phyloP scores from a whole-genome alignment of 495 filamentous ascomycete species.

The Penicillium subrubescens region DNA sequence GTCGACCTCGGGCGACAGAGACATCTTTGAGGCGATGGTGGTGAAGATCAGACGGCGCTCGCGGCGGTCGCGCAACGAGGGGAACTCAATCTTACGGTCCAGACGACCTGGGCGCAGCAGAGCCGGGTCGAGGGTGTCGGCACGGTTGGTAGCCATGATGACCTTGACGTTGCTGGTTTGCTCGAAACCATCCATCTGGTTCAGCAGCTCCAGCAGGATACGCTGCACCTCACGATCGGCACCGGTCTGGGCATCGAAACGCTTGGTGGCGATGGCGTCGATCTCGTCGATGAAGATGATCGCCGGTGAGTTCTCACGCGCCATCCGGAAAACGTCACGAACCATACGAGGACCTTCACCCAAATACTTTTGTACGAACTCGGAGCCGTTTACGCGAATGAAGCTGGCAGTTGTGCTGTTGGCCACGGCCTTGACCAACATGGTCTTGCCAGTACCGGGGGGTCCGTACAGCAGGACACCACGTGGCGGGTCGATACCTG shows the following conservation, averaged over 20 bases:
- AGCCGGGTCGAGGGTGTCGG: constrained; percentile 94
- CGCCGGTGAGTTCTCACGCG: constrained; percentile 92
- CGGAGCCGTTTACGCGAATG: constrained; percentile 96
- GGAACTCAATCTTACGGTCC: constrained; percentile 98
- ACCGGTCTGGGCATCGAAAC: constrained; percentile 97
- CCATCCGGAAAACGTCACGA: constrained; percentile 98
- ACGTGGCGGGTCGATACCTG: constrained; percentile 93
- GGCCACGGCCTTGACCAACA: constrained; percentile 97
- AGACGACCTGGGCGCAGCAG: constrained; percentile 91
- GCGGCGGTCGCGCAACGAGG: constrained; percentile 82
- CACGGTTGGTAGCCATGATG: constrained; percentile 99
- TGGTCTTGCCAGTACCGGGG: constrained; percentile 97
- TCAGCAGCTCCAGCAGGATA: constrained; percentile 93
- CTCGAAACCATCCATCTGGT: constrained; percentile 99
- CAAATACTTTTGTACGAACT: constrained; percentile 98
- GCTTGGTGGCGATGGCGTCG: constrained; percentile 97
- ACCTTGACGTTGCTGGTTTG: constrained; percentile 99
- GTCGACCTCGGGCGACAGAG: constrained; percentile 92
- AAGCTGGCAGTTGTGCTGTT: constrained; percentile 98
- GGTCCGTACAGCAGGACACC: constrained; percentile 96
- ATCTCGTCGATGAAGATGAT: constrained; percentile 99
- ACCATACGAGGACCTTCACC: constrained; percentile 99
- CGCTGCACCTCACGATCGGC: constrained; percentile 98
- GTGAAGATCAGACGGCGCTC: constrained; percentile 95
- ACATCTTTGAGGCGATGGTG: constrained; percentile 97